Base-by-base conservation (phyloP, 192 early-diverging fungal species). In the Haplosporangium gracile region DNA sequence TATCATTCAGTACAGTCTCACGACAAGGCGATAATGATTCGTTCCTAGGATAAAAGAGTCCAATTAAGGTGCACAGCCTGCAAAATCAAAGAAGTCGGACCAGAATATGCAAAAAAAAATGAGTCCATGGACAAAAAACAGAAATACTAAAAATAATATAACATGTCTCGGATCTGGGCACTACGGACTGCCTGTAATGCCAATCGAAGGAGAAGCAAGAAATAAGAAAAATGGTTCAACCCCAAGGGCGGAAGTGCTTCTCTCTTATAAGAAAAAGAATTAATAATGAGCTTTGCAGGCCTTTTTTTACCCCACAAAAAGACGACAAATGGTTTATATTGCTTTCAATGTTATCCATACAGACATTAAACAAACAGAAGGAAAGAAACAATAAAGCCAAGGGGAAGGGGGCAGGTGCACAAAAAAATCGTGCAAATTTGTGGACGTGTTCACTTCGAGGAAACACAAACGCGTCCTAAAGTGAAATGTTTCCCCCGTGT, bases 401-500 rank as follows among this genome's bases (percentile, higher is more conserved):
- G 55, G 6, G 55, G 43, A 15, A 11, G 60, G 13, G n/a, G 60
- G 60, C 60, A 32, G 26, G 60, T 65, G 60, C 60, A 29, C 60
- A 65, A 55, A 55, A 8, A n/a, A 24, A 22, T 22, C 22, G 51
- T 60, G n/a, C 20, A 60, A 60, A 60, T 60, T 26, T 53, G n/a
- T 63, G 60, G 60, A 65, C 60, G 60, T 65, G 60, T 65, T 65
- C 60, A 65, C 60, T 65, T 65, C 60, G 60, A 65, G 29, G 60
- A 65, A 65, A 32, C 60, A 32, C 60, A 65, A 34, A 65, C 60
- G 60, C 60, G 60, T 65, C 60, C 24, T 65, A 65, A 65, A 65
- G 60, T 65, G 60, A 65, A 65, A 29, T 65, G 13, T 65, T 32
- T 65, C 26, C 3, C 0, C 3, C 2, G 29, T 26, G 60, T 26